Evolutionary conservation across 192 early-diverging fungal species (phyloP), one percentile per base, ranked within the genome.

Genomic region (Ramicandelaber brevisporus): DNA sequence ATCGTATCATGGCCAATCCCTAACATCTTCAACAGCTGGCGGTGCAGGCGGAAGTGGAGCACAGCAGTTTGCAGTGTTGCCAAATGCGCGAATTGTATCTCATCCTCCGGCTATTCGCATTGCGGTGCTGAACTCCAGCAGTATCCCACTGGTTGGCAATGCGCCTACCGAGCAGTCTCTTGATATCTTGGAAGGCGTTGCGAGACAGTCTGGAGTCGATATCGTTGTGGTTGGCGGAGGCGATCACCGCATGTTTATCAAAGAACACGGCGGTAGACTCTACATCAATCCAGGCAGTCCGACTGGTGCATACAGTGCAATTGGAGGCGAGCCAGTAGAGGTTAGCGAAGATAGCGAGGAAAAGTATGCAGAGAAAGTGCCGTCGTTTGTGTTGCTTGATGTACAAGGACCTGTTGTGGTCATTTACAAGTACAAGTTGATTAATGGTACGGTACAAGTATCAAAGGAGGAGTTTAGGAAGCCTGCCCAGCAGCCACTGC

Each of bases 301-400:
- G 9, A 97, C 90, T 0, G 90, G 88, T 14, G 80, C 78, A 1
- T 87, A 65, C 36, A 53, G 43, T 27, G 44, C 48, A 51, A 30
- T 41, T 47, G 31, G 33, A 44, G 30, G 29, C 15, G 4, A 15
- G 33, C 5, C 38, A n/a, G n/a, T n/a, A 24, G 37, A 14, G 5
- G 40, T n/a, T n/a, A n/a, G n/a, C n/a, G n/a, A n/a, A n/a, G n/a
- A n/a, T n/a, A n/a, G n/a, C n/a, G n/a, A 17, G 21, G 32, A 29
- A 43, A 65, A 57, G 26, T 68, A 75, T 2, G 47, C n/a, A n/a
- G n/a, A n/a, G n/a, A n/a, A 65, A 26, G 60, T 68, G 14, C 86
- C 90, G 26, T 85, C 82, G 24, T 97, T 97, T 61, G 86, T 92
- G 19, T 42, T 97, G 38, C 81, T 97, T 78, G 88, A 97, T 53